Evolutionary conservation across 306 rosid species (phyloP), one percentile per base, ranked within the genome.

Genomic region (Quercus suber): DNA sequence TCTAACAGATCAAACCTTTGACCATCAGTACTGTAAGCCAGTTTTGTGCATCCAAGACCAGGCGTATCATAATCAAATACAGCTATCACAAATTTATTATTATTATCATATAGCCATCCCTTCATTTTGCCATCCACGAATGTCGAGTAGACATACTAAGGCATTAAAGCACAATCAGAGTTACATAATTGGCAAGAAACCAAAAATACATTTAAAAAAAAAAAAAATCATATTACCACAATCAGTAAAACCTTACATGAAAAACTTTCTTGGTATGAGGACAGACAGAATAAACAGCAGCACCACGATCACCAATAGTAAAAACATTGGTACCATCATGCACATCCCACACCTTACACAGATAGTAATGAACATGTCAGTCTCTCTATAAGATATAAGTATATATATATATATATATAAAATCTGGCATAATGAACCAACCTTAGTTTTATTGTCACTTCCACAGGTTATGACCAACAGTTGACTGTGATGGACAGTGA

Each of bases 211-310:
- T 72, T 72, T 23, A 51, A 81, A 37, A 15, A 74, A 7, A 18
- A 18, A 18, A 31, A 33, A 59, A 64, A 5, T 53, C 18, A 59
- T 35, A 17, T 21, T 41, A 70, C 56, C 20, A 28, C 43, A 64
- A 23, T 67, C 68, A 35, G 30, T 52, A 33, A 58, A n/a, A 58
- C 58, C 81, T 79, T 81, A 86, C 91, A 69, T 41, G 79, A 75
- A 67, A 14, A 11, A 41, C 5, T 37, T 57, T 28, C 75, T 86
- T 82, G 49, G 1, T 31, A 27, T 77, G 81, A 41, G 85, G 78
- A 53, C 83, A 86, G 68, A 88, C 53, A 60, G 88, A 86, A 86
- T 51, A 86, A 58, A 83, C 85, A n/a, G 92, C 80, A 71, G 88
- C 83, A 67, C 33, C 23, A 6, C 77, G 89, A 65, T 83, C 88